Evolutionary conservation across 208 protist species (phyloP), one percentile per base, ranked within the genome.

Genomic region (Leishmania aethiopica): DNA sequence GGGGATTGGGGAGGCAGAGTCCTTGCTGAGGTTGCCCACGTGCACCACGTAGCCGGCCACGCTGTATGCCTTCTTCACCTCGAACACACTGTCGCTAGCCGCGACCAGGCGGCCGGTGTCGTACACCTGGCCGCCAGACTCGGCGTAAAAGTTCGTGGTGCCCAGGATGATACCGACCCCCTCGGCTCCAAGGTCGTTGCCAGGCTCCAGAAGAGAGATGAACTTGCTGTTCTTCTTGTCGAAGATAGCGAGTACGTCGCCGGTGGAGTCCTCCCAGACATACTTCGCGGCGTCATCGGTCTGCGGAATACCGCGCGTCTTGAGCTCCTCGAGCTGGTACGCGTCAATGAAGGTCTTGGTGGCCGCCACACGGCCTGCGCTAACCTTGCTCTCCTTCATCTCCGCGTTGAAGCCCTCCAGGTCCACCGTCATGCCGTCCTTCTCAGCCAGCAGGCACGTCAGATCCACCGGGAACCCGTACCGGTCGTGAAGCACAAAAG

Each of bases 391-490:
- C 72, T 84, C 83, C 86, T 96, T 96, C 92, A 96, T 97, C 73
- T 94, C 90, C 35, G 88, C 84, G 64, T 98, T 86, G 83, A 98
- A 98, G 60, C 82, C 92, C 42, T 96, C 89, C 70, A 97, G 77
- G 75, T 99, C 95, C 22, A 99, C 97, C 59, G 70, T 86, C 89
- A 98, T 93, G 71, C 87, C 88, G 32, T 84, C 91, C 94, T 99
- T 99, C 79, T 99, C 94, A 6, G 99, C 99, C 88, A 99, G 99
- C 60, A 99, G 87, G 42, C 92, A 92, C 28, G 99, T 99, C 28
- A 99, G 94, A 86, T 99, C 99, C 45, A 99, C 89, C 15, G 99
- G 99, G 89, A 99, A 99, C 81, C 99, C 99, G 91, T 99, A 99
- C 79, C 98, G 96, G 85, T 99, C 98, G 83, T 99, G 98, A 28